Percentiles rank a stretch among this genome's conserved stretches.
Evolutionary conservation across 225 moss, liverwort and hornwort species (phyloP).

Genomic region (Asterella californica): DNA sequence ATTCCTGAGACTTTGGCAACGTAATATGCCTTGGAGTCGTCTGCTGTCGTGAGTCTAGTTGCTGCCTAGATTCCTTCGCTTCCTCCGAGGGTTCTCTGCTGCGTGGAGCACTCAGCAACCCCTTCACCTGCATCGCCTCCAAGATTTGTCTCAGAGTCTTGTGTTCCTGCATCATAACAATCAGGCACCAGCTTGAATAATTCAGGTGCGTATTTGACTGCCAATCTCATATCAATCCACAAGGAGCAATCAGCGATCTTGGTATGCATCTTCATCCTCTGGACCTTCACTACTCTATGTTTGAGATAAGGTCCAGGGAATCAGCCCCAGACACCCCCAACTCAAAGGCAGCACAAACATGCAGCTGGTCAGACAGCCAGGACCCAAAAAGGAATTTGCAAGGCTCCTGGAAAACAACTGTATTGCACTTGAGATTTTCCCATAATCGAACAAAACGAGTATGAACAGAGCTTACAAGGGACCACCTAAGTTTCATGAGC

Average conservation of each 20-base stretch:
- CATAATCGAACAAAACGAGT: not conserved
- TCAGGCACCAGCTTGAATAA: not conserved
- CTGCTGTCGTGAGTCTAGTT: conserved; percentile 25
- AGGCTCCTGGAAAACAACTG: no score
- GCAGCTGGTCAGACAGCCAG: no score
- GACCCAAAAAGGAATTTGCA: no score
- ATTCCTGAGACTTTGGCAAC: conserved; percentile 40
- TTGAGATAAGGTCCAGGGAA: not conserved
- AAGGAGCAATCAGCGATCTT: no score
- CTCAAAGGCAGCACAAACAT: no score
- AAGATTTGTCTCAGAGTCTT: conserved; percentile 43
- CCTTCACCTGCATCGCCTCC: conserved; percentile 51
- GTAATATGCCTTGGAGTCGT: conserved; percentile 32
- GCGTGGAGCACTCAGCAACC: conserved; percentile 33
- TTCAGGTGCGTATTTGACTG: not conserved
- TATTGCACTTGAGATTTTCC: not conserved
- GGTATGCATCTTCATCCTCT: not conserved
- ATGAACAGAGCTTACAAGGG: no score
- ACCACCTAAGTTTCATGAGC: no score
- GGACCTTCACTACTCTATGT: not conserved
- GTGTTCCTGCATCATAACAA: conserved; percentile 31
- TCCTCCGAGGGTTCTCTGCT: conserved; percentile 25
- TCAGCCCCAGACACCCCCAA: not conserved
- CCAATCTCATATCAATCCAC: not conserved
- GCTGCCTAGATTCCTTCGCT: conserved; percentile 16